phyloP scores from a whole-genome alignment of 2,329 filamentous ascomycete genomes.

The Epichloe sylvatica region DNA sequence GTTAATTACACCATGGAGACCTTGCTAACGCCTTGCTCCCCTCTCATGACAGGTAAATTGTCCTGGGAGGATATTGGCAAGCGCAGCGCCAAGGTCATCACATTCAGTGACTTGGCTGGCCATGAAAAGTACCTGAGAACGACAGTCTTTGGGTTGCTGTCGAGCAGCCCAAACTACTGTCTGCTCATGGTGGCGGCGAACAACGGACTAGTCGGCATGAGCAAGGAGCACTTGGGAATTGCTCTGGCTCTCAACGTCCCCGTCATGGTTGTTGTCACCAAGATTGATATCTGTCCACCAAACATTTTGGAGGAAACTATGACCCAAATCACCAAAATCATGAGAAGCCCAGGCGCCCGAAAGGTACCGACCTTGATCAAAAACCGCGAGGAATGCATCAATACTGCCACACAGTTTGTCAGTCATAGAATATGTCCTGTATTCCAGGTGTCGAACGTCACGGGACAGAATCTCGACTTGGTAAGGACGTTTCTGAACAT shows the following conservation, averaged over 20 bases:
- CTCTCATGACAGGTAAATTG: constrained; percentile 36
- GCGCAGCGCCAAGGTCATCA: constrained; percentile 89
- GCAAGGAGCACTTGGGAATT: constrained; percentile 92
- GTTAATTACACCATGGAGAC: not conserved
- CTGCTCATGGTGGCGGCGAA: constrained; percentile 97
- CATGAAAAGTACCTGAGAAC: constrained; percentile 92
- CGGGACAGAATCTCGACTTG: constrained; percentile 76
- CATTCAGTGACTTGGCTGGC: constrained; percentile 87
- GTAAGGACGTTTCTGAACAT: constrained; percentile 92
- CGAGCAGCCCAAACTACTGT: constrained; percentile 93
- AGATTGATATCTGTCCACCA: constrained; percentile 95
- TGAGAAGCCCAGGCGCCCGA: constrained; percentile 82
- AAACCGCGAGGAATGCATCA: constrained; percentile 78
- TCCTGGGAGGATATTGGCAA: constrained; percentile 98
- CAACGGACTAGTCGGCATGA: constrained; percentile 95
- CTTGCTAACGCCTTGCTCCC: too few species aligned
- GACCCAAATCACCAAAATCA: constrained; percentile 76
- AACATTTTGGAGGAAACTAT: constrained; percentile 92
- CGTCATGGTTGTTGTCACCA: constrained; percentile 94
- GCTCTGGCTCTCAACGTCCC: constrained; percentile 89
- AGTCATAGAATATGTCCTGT: constrained; percentile 91
- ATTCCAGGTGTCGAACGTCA: constrained; percentile 97
- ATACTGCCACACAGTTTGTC: constrained; percentile 91
- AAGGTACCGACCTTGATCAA: constrained; percentile 97
- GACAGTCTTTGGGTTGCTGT: constrained; percentile 88